These are phyloP conservation scores for Neocucurbitaria cava DNA, from an alignment of 2,329 filamentous ascomycete genomes.

Conservation along the genomic window DNA sequence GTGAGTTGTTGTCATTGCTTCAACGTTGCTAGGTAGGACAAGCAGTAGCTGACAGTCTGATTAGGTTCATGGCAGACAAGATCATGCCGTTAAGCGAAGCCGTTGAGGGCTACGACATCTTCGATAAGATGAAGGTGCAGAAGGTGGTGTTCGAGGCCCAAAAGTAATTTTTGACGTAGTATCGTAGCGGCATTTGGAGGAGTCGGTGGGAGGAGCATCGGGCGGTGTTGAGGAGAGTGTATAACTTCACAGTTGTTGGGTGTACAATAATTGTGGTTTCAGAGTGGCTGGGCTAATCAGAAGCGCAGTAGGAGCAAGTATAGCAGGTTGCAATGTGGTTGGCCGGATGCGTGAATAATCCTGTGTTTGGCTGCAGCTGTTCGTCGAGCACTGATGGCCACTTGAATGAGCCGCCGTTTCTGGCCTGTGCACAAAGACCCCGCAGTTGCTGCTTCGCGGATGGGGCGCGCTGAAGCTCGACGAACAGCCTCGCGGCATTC, in stretches of 20 bases:
- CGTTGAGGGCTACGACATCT: conserved; percentile 60
- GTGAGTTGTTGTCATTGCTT: conserved; percentile 30
- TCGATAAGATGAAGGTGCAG: conserved; percentile 61
- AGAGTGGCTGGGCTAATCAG: background rate
- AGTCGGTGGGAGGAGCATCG: background rate
- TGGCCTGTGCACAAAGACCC: conserved; percentile 28
- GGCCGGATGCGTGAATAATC: background rate
- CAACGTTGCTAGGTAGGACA: background rate
- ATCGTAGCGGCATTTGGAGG: background rate
- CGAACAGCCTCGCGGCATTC: conserved; percentile 13
- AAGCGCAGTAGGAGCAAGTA: background rate
- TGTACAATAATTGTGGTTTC: background rate
- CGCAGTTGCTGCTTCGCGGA: conserved; percentile 15
- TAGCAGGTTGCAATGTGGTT: background rate
- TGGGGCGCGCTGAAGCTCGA: conserved; percentile 17
- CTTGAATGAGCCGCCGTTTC: conserved; percentile 9
- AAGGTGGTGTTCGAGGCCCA: conserved; percentile 60
- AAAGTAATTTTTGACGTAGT: conserved; percentile 30
- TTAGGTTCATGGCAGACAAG: conserved; percentile 60
- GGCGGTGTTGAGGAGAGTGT: conserved; percentile 1
- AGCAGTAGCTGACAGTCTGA: conserved; percentile 3
- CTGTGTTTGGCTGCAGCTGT: conserved; percentile 11
- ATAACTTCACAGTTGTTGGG: background rate
- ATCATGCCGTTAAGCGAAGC: conserved; percentile 59
- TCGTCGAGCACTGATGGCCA: conserved; percentile 4